A percentile compares a stretch with the other conserved stretches of the same genome.
phyloP scores from a whole-genome alignment of 2,329 filamentous ascomycete genomes.

The Diplodia mutila region DNA sequence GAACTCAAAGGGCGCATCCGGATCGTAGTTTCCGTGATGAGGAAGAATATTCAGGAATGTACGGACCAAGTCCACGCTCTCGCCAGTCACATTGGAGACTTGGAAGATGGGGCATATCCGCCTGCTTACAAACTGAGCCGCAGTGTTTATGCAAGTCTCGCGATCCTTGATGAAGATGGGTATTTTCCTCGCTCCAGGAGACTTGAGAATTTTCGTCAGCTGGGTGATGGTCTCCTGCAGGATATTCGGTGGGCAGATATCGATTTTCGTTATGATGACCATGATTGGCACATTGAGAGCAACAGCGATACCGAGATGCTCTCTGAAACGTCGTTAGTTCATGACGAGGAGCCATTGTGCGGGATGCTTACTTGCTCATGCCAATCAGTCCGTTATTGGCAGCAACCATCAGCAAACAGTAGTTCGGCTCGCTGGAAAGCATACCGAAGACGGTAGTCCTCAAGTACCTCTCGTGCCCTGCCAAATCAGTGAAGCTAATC shows the following conservation, averaged over 20 bases:
- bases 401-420: slow-evolving; percentile 96
- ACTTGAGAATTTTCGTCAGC: slow-evolving; percentile 90
- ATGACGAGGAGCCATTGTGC: neutral
- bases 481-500: slow-evolving; percentile 93
- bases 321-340: slow-evolving; percentile 49
- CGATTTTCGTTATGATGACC: slow-evolving; percentile 97
- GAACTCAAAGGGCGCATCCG: slow-evolving; percentile 87
- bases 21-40: slow-evolving; percentile 90
- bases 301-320: slow-evolving; percentile 92
- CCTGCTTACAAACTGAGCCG: slow-evolving; percentile 92
- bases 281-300: slow-evolving; percentile 96
- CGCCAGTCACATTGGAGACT: slow-evolving; percentile 94
- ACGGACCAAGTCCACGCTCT: slow-evolving; percentile 86
- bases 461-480: slow-evolving; percentile 92
- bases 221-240: slow-evolving; percentile 91
- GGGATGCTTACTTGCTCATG: slow-evolving; percentile 74
- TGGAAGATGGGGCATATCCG: slow-evolving; percentile 97
- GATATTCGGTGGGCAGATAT: slow-evolving; percentile 96
- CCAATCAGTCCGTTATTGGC: slow-evolving; percentile 96
- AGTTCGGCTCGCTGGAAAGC: slow-evolving; percentile 92
- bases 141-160: slow-evolving; percentile 92
- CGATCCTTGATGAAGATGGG: slow-evolving; percentile 92
- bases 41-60: slow-evolving; percentile 94
- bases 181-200: slow-evolving; percentile 90
- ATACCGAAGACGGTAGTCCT: slow-evolving; percentile 96